A percentile compares a stretch with the other conserved stretches of the same genome.
These are phyloP conservation scores for Podospora appendiculata DNA, from an alignment of 495 filamentous ascomycete genomes.

Conservation along the genomic window DNA sequence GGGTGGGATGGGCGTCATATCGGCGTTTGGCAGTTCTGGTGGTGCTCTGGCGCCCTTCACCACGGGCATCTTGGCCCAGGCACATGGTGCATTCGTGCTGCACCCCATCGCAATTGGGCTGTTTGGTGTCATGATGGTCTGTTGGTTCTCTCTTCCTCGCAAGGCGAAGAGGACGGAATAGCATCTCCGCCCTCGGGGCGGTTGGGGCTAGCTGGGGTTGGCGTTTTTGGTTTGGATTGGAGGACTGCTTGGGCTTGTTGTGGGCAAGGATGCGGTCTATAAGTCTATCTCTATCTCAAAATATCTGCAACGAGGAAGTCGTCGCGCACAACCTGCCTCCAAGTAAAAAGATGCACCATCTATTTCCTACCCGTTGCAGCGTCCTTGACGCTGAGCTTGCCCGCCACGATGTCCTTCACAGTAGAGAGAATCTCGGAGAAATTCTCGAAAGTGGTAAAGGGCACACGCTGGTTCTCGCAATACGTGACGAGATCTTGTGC, in stretches of 20 bases:
- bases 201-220: not conserved
- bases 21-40: slow-evolving; percentile 65
- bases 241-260: too few species aligned
- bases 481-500: slow-evolving; percentile 68
- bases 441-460: slow-evolving; percentile 74
- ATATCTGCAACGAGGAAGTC: too few species aligned
- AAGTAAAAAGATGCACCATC: too few species aligned
- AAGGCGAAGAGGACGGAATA: slow-evolving; percentile 48
- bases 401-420: slow-evolving; percentile 63
- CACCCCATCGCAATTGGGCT: slow-evolving; percentile 63
- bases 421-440: slow-evolving; percentile 68
- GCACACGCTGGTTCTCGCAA: slow-evolving; percentile 68
- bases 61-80: slow-evolving; percentile 62
- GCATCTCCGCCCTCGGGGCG: not conserved
- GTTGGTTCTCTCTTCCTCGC: slow-evolving; percentile 54
- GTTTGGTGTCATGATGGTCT: slow-evolving; percentile 61
- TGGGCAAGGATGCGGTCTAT: too few species aligned
- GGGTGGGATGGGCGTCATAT: slow-evolving; percentile 60
- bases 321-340: too few species aligned
- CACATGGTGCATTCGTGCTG: slow-evolving; percentile 62
- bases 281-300: too few species aligned
- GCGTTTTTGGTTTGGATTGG: not conserved
- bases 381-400: slow-evolving; percentile 42
- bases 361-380: slow-evolving; percentile 29
- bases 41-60: slow-evolving; percentile 69